Base-by-base conservation (phyloP, 108 stramenopile species). In the Skeletonema menzelii region DNA sequence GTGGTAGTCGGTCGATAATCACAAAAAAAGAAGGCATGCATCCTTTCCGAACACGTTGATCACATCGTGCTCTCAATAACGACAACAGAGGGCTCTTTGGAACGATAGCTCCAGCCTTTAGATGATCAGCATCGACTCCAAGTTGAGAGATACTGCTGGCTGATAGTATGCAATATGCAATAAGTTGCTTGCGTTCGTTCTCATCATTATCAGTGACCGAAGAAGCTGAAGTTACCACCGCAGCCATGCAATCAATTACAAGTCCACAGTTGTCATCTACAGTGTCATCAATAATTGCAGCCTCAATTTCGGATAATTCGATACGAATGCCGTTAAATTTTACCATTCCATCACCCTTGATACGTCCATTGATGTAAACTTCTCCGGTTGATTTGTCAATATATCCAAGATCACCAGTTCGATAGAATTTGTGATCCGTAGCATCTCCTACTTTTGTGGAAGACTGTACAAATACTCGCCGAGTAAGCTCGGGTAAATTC, bases 321-420 rank as follows among this genome's bases (percentile, higher is more conserved):
- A 95, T 67, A 7, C 94, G 82, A 15, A 95, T 80, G 10, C 94
- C 94, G 67, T 95, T 92, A 14, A 89, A 75, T 68, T 95, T 95
- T 1, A 95, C 84, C 91, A 90, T 89, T 2, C 88, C 91, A 69
- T 95, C 88, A 17, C 89, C 88, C 30, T 72, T 72, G 64, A 95
- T 95, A n/a, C 94, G 76, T 17, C 94, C 94, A 14, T 80, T 27
- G 56, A 95, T 83, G 31, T 72, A 65, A 14, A 88, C 59, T n/a
- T 73, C 56, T 1, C 79, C 72, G 28, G 77, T 71, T 10, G 10
- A 26, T 8, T 55, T 31, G 61, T 90, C 67, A 13, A 89, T 68
- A 46, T 75, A 87, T 24, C 94, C 94, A 19, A 84, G 70, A 60
- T 95, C 94, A 24, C 94, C 94, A 1, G 94, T 92, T 78, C 91